Conservation (phyloP, 371 early-diverging fungal species). For the Lichtheimia corymbifera region DNA sequence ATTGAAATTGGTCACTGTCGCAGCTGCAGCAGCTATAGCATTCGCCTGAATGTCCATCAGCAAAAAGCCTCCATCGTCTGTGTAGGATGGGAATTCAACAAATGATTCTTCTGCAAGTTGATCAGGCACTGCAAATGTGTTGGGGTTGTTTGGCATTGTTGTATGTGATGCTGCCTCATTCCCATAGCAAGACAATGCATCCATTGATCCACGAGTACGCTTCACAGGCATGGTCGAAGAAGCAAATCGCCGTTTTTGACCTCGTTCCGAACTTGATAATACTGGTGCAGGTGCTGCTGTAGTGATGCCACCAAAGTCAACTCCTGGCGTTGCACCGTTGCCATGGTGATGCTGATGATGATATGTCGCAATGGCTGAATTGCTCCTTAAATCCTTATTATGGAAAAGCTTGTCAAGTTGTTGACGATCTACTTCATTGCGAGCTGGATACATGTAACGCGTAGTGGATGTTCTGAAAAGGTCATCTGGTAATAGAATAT, state of each 20-base stretch:
- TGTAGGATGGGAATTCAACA: too few relatives aligned
- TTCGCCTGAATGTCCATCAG: background rate
- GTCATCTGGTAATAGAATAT: background rate
- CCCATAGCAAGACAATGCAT: background rate
- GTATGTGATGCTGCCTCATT: background rate
- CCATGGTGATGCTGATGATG: background rate
- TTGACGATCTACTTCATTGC: conserved; percentile 18
- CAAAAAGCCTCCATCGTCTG: too few relatives aligned
- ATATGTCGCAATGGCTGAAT: background rate
- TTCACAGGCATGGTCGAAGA: too few relatives aligned
- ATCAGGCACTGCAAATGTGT: background rate
- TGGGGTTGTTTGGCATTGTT: conserved; percentile 4
- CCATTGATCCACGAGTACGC: background rate
- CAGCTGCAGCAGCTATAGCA: conserved; percentile 7
- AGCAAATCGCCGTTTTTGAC: background rate
- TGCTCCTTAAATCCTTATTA: conserved; percentile 15
- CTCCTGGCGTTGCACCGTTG: background rate
- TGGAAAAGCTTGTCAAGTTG: conserved; percentile 20
- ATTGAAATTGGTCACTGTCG: background rate
- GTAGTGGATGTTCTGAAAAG: background rate
- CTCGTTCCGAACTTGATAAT: background rate
- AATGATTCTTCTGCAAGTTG: too few relatives aligned
- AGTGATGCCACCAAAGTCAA: background rate
- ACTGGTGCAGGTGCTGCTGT: background rate
- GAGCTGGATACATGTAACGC: background rate